Evolutionary conservation across 169 alveolate species (phyloP).

Genomic region (Cryptosporidium ryanae): DNA sequence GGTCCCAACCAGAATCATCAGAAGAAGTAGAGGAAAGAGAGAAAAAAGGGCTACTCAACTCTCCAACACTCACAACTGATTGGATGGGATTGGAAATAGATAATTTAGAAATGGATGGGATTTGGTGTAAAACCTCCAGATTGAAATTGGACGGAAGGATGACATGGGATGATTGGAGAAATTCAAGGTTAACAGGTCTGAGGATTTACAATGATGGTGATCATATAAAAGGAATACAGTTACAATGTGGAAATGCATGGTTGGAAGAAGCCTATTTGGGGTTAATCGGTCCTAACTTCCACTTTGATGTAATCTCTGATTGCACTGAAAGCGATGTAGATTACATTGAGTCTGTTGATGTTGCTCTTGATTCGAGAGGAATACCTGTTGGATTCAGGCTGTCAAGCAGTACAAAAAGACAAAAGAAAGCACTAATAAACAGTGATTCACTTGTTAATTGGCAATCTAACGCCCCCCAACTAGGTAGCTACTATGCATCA

Average conservation of each 20-base stretch:
- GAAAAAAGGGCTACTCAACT: conserved; percentile 16
- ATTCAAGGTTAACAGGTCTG: conserved; percentile 63
- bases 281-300: conserved; percentile 29
- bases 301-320: conserved; percentile 42
- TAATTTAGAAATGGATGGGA: conserved; percentile 53
- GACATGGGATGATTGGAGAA: conserved; percentile 74
- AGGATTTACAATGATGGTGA: conserved; percentile 62
- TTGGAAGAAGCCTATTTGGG: conserved; percentile 69
- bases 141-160: conserved; percentile 66
- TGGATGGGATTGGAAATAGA: conserved; percentile 70
- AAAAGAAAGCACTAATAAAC: conserved; percentile 40
- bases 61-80: conserved; percentile 65
- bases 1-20: conserved; percentile 9
- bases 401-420: conserved; percentile 31
- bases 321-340: conserved; percentile 72
- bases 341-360: conserved; percentile 52
- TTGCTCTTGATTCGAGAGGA: conserved; percentile 66
- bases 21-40: conserved; percentile 33
- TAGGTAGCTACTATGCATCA: conserved; percentile 51
- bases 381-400: conserved; percentile 48
- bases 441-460: conserved; percentile 22
- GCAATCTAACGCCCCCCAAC: conserved; percentile 43
- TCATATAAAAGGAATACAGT: conserved; percentile 52
- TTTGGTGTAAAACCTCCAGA: conserved; percentile 73
- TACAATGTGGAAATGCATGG: conserved; percentile 70